Evolutionary conservation across 192 early-diverging fungal genomes (phyloP).

Genomic region (Podila verticillata): DNA sequence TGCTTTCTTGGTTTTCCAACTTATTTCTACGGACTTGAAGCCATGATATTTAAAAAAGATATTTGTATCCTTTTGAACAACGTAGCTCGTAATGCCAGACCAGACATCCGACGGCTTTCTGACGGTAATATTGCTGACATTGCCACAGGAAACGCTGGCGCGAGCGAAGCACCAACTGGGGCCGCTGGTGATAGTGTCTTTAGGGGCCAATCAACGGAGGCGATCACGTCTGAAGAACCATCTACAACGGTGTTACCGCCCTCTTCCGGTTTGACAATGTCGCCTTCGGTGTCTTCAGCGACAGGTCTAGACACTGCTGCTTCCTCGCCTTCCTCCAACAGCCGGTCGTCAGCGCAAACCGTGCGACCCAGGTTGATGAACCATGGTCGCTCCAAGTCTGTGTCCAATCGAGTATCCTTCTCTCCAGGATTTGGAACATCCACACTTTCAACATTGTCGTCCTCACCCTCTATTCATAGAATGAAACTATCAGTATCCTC

Average conservation of each 20-base stretch:
- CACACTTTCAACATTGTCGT: constrained; percentile 22
- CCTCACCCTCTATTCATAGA: constrained; percentile 19
- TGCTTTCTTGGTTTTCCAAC: background rate
- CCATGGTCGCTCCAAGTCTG: constrained; percentile 48
- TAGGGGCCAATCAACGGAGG: background rate
- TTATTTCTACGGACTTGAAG: constrained; percentile 5
- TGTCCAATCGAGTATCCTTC: constrained; percentile 43
- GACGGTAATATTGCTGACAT: constrained; percentile 64
- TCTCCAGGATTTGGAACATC: constrained; percentile 15
- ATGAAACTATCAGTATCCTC: constrained; percentile 7
- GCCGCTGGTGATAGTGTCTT: background rate
- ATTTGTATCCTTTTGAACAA: background rate
- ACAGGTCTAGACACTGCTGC: background rate
- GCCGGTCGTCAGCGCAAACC: constrained; percentile 20
- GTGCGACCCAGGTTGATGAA: constrained; percentile 27
- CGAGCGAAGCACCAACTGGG: background rate
- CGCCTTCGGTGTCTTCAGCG: constrained; percentile 3
- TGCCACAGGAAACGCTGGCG: constrained; percentile 28
- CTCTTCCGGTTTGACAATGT: background rate
- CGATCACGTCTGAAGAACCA: background rate
- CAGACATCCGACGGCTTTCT: constrained; percentile 82
- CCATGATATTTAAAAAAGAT: too few relatives aligned
- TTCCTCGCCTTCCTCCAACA: background rate
- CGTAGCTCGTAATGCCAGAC: constrained; percentile 72
- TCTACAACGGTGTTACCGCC: background rate